phyloP scores from a whole-genome alignment of 208 protist genomes.

The Trypanosoma grayi region DNA sequence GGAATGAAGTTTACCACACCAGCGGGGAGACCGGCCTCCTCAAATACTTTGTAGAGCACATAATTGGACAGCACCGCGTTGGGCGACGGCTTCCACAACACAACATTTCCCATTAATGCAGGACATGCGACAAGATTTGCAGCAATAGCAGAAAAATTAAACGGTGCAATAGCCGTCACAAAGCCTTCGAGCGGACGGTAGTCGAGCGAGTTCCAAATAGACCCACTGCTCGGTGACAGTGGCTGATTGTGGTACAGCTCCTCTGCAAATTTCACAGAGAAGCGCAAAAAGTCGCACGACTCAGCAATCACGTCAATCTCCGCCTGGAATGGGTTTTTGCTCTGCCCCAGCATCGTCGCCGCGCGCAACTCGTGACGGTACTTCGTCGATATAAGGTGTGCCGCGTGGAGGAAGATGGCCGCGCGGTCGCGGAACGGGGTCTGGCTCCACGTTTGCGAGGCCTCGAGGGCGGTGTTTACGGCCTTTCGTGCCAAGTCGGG shows the following conservation, averaged over 20 bases:
- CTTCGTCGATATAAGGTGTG: conserved; percentile 86
- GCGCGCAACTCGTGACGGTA: conserved; percentile 88
- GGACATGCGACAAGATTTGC: conserved; percentile 94
- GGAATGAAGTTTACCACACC: conserved; percentile 97
- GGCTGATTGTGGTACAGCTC: conserved; percentile 92
- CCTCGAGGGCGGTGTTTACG: conserved; percentile 80
- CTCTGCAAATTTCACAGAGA: conserved; percentile 94
- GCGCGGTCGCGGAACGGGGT: conserved; percentile 89
- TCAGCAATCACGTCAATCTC: conserved; percentile 97
- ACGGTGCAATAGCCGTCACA: conserved; percentile 94
- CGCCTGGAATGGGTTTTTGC: conserved; percentile 97
- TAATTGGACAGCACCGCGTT: conserved; percentile 93
- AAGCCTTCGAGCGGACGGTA: conserved; percentile 97
- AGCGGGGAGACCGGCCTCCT: conserved; percentile 94
- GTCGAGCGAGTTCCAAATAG: conserved; percentile 94
- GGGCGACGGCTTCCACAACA: conserved; percentile 96
- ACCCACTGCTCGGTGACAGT: conserved; percentile 51
- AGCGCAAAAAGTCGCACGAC: conserved; percentile 95
- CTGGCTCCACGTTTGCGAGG: conserved; percentile 70
- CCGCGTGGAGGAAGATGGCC: conserved; percentile 94
- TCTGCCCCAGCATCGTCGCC: conserved; percentile 96
- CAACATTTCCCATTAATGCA: conserved; percentile 96
- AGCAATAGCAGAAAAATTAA: conserved; percentile 99
- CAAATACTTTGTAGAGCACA: conserved; percentile 91
- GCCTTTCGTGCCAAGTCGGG: conserved; percentile 85